phyloP scores from a whole-genome alignment of 306 rosid genomes.

The Aeschynomene evenia region DNA sequence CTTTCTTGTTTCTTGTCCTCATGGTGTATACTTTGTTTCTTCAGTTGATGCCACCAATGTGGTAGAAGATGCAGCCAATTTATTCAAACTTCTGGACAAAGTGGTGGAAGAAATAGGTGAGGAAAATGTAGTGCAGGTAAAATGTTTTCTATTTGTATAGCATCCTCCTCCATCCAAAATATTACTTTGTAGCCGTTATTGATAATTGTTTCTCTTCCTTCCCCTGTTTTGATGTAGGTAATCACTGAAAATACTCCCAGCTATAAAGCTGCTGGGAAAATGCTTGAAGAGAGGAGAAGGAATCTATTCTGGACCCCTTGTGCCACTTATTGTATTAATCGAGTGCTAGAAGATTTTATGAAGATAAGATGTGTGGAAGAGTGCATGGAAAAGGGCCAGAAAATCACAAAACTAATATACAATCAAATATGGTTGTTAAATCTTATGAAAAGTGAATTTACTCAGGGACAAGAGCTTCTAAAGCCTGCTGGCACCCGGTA shows the following conservation, averaged over 20 bases:
- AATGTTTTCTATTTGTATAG: conserved; percentile 40
- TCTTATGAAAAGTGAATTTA: conserved; percentile 78
- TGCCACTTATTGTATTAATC: conserved; percentile 73
- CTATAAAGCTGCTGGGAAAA: conserved; percentile 80
- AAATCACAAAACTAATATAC: conserved; percentile 76
- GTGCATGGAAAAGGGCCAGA: conserved; percentile 84
- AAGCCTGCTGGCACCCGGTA: conserved; percentile 55
- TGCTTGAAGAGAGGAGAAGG: conserved; percentile 92
- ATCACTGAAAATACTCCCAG: conserved; percentile 76
- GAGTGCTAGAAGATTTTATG: conserved; percentile 76
- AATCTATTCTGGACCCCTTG: conserved; percentile 92
- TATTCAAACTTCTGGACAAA: conserved; percentile 79
- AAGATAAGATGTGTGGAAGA: conserved; percentile 81
- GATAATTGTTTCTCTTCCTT: conserved; percentile 23
- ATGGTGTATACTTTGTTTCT: conserved; percentile 78
- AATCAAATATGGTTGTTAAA: conserved; percentile 80
- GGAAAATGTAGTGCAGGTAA: conserved; percentile 94
- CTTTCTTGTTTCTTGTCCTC: conserved; percentile 83
- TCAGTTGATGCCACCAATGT: conserved; percentile 73
- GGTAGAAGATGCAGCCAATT: conserved; percentile 65
- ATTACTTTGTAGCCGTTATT: conserved; percentile 18
- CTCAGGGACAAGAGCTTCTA: conserved; percentile 78
- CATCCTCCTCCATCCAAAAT: conserved; percentile 29
- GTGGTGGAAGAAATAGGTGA: conserved; percentile 89
- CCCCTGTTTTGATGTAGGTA: conserved; percentile 52